phyloP scores from a whole-genome alignment of 176 grass and related monocot species.

The Eremochloa ophiuroides region DNA sequence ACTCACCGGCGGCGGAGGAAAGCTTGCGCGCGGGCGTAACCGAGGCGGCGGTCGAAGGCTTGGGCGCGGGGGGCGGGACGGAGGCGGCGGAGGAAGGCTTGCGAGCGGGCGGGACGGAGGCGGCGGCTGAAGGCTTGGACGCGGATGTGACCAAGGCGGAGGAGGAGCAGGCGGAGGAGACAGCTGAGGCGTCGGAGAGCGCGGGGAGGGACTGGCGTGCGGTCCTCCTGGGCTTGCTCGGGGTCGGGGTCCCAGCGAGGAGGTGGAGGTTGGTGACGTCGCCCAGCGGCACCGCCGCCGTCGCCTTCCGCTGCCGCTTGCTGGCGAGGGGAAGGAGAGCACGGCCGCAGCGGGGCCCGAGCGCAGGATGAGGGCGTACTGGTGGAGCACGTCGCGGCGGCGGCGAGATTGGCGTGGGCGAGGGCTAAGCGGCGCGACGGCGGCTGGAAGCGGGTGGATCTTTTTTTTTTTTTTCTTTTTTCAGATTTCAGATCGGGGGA shows the following conservation, averaged over 20 bases:
- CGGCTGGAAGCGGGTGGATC: too few relatives aligned
- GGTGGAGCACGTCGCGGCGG: too few relatives aligned
- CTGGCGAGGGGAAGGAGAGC: too few relatives aligned
- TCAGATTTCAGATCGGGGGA: too few relatives aligned
- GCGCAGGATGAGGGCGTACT: too few relatives aligned
- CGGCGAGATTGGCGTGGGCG: too few relatives aligned
- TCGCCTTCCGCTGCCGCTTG: conserved; percentile 22
- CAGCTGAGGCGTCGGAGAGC: not conserved
- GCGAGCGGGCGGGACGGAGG: conserved; percentile 15
- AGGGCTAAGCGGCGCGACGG: too few relatives aligned
- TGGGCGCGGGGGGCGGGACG: conserved; percentile 26
- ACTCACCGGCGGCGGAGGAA: too few relatives aligned
- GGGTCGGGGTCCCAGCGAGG: not conserved
- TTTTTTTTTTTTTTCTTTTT: too few relatives aligned
- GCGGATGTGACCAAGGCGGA: conserved; percentile 2
- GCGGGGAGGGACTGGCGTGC: not conserved
- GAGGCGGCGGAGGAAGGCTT: conserved; percentile 1
- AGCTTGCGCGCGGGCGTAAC: not conserved
- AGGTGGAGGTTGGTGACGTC: conserved; percentile 51
- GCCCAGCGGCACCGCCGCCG: conserved; percentile 3
- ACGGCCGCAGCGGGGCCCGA: too few relatives aligned
- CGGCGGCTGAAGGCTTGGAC: not conserved
- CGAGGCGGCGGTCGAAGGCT: not conserved
- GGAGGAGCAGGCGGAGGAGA: not conserved
- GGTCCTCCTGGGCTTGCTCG: not conserved